Conservation (phyloP, 1,284 basidiomycete species). For the Dichomitus squalens region DNA sequence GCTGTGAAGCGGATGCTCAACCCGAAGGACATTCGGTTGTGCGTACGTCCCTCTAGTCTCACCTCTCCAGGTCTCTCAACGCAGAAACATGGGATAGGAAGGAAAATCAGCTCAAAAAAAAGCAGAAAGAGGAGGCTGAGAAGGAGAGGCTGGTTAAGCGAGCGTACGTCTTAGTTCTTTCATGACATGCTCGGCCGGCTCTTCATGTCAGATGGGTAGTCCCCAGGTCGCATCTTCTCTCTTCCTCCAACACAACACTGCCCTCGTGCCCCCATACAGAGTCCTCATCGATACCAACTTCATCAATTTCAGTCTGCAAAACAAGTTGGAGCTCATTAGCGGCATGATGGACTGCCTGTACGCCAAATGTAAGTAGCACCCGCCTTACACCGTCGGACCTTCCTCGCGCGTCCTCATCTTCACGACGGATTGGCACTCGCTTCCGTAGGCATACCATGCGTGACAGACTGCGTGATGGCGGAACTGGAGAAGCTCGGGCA, state of each 20-base stretch:
- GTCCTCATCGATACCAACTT: conserved; percentile 99
- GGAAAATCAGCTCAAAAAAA: conserved; percentile 80
- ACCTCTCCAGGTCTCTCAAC: background rate
- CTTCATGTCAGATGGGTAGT: conserved; percentile 39
- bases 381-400: background rate
- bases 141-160: conserved; percentile 73
- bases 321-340: conserved; percentile 94
- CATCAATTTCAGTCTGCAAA: conserved; percentile 98
- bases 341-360: conserved; percentile 99
- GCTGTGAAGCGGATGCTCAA: conserved; percentile 94
- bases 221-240: conserved; percentile 87
- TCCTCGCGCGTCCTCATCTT: background rate
- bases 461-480: conserved; percentile 98
- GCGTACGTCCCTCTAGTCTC: conserved; percentile 34
- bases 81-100: conserved; percentile 48
- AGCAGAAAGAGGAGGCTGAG: conserved; percentile 75
- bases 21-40: conserved; percentile 94
- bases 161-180: conserved; percentile 50
- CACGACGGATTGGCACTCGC: conserved; percentile 1
- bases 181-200: background rate
- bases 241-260: conserved; percentile 95
- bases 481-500: conserved; percentile 98
- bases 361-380: conserved; percentile 84
- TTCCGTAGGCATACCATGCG: conserved; percentile 88
- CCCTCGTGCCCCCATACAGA: conserved; percentile 95